phyloP scores from a whole-genome alignment of 2,329 filamentous ascomycete species.

The Sphaerulina musiva region DNA sequence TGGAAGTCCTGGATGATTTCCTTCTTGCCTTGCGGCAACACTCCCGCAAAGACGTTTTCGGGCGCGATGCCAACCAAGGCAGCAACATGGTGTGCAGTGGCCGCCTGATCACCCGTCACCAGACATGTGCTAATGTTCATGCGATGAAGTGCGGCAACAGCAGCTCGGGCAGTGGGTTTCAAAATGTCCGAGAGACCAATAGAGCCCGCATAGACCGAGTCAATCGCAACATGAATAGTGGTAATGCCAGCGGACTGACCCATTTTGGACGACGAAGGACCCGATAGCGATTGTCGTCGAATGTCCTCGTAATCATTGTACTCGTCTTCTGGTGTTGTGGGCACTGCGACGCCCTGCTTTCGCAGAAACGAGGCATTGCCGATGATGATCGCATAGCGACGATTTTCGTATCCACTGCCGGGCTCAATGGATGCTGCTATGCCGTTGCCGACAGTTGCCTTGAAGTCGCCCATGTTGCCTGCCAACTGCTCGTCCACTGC shows the following conservation, averaged over 20 bases:
- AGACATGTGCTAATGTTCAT: conserved; percentile 86
- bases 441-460: conserved; percentile 74
- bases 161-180: conserved; percentile 76
- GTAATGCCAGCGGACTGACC: conserved; percentile 65
- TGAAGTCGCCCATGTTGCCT: conserved; percentile 79
- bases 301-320: conserved; percentile 39
- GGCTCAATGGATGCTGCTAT: conserved; percentile 79
- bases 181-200: conserved; percentile 83
- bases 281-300: conserved; percentile 19
- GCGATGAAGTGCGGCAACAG: conserved; percentile 71
- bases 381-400: conserved; percentile 70
- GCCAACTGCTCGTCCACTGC: conserved; percentile 67
- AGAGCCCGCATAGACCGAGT: conserved; percentile 71
- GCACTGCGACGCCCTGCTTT: conserved; percentile 61
- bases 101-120: conserved; percentile 84
- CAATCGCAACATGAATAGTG: conserved; percentile 84
- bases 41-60: conserved; percentile 74
- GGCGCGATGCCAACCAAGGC: conserved; percentile 70
- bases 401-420: conserved; percentile 57
- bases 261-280: conserved; percentile 30
- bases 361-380: conserved; percentile 75
- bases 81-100: conserved; percentile 79
- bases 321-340: conserved; percentile 47
- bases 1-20: conserved; percentile 74
- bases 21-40: conserved; percentile 87